Base-by-base conservation (phyloP, 75 land plant species). In the Azolla pinnata region DNA sequence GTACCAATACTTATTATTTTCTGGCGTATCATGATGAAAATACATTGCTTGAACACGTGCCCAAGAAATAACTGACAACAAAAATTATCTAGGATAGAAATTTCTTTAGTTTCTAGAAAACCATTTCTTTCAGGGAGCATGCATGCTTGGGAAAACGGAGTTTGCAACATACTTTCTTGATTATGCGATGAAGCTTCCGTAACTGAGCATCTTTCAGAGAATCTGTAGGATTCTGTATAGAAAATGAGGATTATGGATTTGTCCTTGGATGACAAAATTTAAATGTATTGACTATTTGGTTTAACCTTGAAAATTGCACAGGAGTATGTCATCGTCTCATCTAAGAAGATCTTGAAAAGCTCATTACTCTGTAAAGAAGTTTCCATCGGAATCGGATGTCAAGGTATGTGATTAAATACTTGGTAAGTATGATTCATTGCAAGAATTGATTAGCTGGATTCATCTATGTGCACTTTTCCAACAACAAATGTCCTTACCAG, bases 271-370 rank as follows among this genome's bases (percentile, higher is more conserved):
- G 26, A 24, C 7, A 23, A 52, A 24, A 14, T 10, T 12, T 12
- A 1, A 14, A 25, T 29, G 27, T 1, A 27, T 47, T 47, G 27
- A 46, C 10, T 46, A 4, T 14, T 38, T 33, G 33, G 31, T 50
- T 29, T 32, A 33, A 93, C 98, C 99, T 86, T 75, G 47, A 89
- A 95, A 31, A 95, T 67, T 44, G 96, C 99, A 63, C 76, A 86
- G 1, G 99, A 95, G 60, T 95, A 95, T 33, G 87, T 89, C 99
- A 95, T 95, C 40, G 96, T 81, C 18, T 83, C 88, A 54, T 86
- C 99, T 66, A 95, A 65, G 66, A 95, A 89, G 35, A 86, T 62
- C n/a, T 87, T 54, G 59, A 95, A 95, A 45, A 95, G 64, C 25
- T 86, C 83, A 70, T 95, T 95, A 64, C 96, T 95, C 99, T 95